These are phyloP conservation scores for Talaromyces sp. DNA, from an alignment of 2,329 filamentous ascomycete genomes.

Conservation along the genomic window DNA sequence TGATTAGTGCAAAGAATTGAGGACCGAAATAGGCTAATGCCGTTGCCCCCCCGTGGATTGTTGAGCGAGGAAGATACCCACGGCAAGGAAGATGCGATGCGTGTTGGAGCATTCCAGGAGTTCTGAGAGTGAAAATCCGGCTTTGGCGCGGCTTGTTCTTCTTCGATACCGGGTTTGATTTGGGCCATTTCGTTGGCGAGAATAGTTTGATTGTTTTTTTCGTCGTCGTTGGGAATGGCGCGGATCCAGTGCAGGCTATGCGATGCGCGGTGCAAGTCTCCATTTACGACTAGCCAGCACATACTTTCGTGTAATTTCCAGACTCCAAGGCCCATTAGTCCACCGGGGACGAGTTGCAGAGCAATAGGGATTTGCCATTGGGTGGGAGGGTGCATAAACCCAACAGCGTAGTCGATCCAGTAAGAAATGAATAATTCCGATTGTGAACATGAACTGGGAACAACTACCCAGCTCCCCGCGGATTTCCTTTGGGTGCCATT, in stretches of 20 bases:
- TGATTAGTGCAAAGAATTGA: constrained; percentile 51
- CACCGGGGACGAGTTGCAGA: constrained; percentile 47
- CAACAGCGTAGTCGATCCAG: constrained; percentile 49
- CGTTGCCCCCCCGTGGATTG: constrained; percentile 51
- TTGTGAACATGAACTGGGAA: constrained; percentile 49
- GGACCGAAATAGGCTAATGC: constrained; percentile 53
- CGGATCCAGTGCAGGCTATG: constrained; percentile 49
- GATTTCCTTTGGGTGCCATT: constrained; percentile 44
- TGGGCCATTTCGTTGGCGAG: constrained; percentile 45
- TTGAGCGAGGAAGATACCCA: constrained; percentile 48
- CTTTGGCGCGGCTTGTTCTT: constrained; percentile 43
- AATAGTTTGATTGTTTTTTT: constrained; percentile 18
- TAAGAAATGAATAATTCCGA: constrained; percentile 50
- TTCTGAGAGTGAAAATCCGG: constrained; percentile 42
- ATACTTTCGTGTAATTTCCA: constrained; percentile 47
- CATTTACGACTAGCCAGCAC: constrained; percentile 47
- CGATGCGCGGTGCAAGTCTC: constrained; percentile 44
- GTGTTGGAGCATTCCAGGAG: constrained; percentile 45
- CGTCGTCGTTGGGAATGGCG: constrained; percentile 32
- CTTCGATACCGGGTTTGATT: constrained; percentile 45
- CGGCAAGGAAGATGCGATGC: constrained; percentile 41
- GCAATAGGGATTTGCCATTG: constrained; percentile 56
- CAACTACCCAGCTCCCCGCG: constrained; percentile 47
- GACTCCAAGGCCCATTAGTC: constrained; percentile 46
- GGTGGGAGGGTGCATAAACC: constrained; percentile 26